Evolutionary conservation across 768 basidiomycete genomes (phyloP).

Genomic region (Rhodosporidiobolus odoratus): DNA sequence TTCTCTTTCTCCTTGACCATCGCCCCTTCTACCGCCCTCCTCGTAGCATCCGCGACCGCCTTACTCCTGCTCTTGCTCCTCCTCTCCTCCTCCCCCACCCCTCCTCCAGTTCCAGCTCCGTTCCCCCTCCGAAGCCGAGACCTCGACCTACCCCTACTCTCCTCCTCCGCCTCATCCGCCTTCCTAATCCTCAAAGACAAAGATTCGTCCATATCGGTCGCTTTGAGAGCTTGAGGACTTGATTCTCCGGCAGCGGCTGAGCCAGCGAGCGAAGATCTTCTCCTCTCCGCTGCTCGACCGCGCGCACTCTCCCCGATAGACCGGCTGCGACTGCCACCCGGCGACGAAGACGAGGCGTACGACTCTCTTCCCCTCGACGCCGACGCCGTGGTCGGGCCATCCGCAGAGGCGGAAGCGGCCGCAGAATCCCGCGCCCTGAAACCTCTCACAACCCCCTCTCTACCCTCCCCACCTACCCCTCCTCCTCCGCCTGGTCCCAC

Average conservation of each 20-base stretch:
- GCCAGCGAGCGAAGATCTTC: neutral
- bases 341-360: no score
- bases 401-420: neutral
- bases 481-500: no score
- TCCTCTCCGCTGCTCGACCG: neutral
- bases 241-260: neutral
- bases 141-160: conserved; percentile 29
- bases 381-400: neutral
- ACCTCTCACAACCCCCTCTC: conserved; percentile 21
- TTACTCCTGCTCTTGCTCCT: conserved; percentile 19
- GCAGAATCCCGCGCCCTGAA: conserved; percentile 18
- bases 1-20: conserved; percentile 1
- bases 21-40: conserved; percentile 16
- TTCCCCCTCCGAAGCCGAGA: neutral
- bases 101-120: neutral
- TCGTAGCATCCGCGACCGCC: conserved; percentile 24
- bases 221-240: neutral
- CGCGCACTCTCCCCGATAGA: neutral
- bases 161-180: conserved; percentile 29
- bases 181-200: conserved; percentile 2
- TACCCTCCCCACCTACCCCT: neutral
- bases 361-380: neutral
- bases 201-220: conserved; percentile 1
- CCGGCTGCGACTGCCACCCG: no score
- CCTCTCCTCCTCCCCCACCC: neutral